phyloP scores from a whole-genome alignment of 2,329 filamentous ascomycete genomes.

The Tolypocladium capitatum region DNA sequence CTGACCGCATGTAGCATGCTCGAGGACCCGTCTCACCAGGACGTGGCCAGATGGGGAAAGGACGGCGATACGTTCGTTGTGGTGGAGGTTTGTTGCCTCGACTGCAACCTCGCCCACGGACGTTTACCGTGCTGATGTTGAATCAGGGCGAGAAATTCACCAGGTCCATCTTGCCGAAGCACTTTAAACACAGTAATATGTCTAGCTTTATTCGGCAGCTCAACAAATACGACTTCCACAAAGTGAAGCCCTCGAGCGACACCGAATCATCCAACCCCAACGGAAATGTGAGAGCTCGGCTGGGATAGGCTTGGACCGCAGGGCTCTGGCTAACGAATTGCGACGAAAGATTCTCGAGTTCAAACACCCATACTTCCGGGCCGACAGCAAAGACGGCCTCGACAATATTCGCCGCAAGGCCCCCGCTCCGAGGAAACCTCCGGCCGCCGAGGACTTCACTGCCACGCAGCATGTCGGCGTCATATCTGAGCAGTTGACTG shows the following conservation, averaged over 20 bases:
- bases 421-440: constrained; percentile 70
- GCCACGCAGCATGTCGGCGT: constrained; percentile 81
- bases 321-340: constrained; percentile 2
- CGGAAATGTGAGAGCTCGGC: constrained; percentile 20
- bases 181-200: constrained; percentile 99
- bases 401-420: constrained; percentile 96
- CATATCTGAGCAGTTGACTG: constrained; percentile 75
- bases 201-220: constrained; percentile 91
- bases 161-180: constrained; percentile 89
- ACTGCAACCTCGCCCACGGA: background rate
- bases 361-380: constrained; percentile 90
- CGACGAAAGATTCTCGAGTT: constrained; percentile 54
- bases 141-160: constrained; percentile 92
- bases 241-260: constrained; percentile 52
- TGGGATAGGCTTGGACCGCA: background rate
- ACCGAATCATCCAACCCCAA: constrained; percentile 18
- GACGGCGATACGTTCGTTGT: constrained; percentile 95
- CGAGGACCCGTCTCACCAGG: constrained; percentile 83
- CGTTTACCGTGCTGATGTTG: constrained; percentile 3
- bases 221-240: constrained; percentile 98
- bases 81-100: constrained; percentile 54
- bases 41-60: constrained; percentile 90
- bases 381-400: constrained; percentile 88
- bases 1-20: constrained; percentile 48
- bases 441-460: constrained; percentile 55